Percentiles rank a stretch among this genome's conserved stretches.
These are phyloP conservation scores for Suhomyces panamericanus DNA, from an alignment of 1,139 yeast species.

Conservation along the genomic window DNA sequence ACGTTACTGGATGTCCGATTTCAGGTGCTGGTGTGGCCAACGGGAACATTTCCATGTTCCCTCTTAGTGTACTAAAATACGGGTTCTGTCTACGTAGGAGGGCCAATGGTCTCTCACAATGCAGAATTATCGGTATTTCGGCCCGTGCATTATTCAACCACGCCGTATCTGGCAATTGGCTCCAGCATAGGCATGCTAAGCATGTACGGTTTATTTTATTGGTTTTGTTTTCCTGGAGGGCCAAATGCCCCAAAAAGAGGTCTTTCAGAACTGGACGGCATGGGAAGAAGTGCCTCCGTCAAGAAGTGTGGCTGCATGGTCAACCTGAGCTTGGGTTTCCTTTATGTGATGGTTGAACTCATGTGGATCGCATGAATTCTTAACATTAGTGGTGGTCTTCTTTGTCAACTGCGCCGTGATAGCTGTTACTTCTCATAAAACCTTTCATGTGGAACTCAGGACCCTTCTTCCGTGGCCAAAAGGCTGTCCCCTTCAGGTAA, in stretches of 20 bases:
- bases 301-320: slow-evolving; percentile 8
- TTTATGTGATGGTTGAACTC: background rate
- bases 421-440: slow-evolving; percentile 10
- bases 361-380: slow-evolving; percentile 8
- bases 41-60: background rate
- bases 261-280: slow-evolving; percentile 5
- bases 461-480: background rate
- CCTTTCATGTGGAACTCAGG: slow-evolving; percentile 9
- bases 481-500: background rate
- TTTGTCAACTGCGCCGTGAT: slow-evolving; percentile 2
- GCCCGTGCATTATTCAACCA: background rate
- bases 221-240: slow-evolving; percentile 10
- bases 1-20: background rate
- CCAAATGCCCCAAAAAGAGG: slow-evolving; percentile 6
- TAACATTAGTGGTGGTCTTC: slow-evolving; percentile 7
- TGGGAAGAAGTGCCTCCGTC: slow-evolving; percentile 4
- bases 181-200: background rate
- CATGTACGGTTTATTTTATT: slow-evolving; percentile 10
- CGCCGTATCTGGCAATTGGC: background rate
- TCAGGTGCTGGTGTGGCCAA: background rate
- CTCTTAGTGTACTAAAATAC: slow-evolving; percentile 2
- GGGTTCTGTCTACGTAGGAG: slow-evolving; percentile 2
- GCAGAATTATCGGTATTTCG: slow-evolving; percentile 9
- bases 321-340: slow-evolving; percentile 3
- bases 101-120: background rate